Base-by-base conservation (phyloP, 192 early-diverging fungal genomes). In the Coemansia sp. region DNA sequence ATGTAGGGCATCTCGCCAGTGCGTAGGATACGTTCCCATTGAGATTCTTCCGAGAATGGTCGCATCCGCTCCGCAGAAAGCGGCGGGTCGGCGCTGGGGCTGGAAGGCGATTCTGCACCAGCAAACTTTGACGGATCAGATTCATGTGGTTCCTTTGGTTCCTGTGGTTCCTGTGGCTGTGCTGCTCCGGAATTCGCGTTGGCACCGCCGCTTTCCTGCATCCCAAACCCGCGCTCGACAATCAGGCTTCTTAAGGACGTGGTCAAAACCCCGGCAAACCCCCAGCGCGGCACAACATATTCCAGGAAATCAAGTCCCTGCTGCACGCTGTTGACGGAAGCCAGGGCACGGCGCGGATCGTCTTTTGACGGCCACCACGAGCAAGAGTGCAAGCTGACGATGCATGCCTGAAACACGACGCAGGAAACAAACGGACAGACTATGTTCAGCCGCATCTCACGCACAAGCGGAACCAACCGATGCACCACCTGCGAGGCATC, bases 341-440 rank as follows among this genome's bases (percentile, higher is more conserved):
- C 51, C 41, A 72, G 41, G 1, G 65, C 65, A 11, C 67, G 53
- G 20, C 52, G 66, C 6, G 76, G 81, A 22, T 70, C 64, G 28
- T 45, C 36, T 43, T 43, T 37, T 4, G 61, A 45, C 43, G 61
- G 61, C 61, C 61, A 63, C 76, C 76, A 78, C 4, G 62, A 61
- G 22, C 81, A 78, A 36, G 81, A 58, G 15, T 73, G 51, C 58
- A 83, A 20, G 48, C 72, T 78, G 65, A 74, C 68, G 20, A 83
- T 61, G 37, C 81, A 77, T 0, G 81, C 75, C 67, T 83, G 76
- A 66, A 72, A 75, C 66, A 83, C 76, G 17, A 77, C 66, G 57
- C 72, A 78, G 17, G 76, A 66, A 2, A 72, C 66, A 45, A 78
- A 74, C 6, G 81, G 67, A 33, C 70, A 66, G 33, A 83, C 63